These are phyloP conservation scores for Xylariaceae sp. DNA, from an alignment of 2,329 filamentous ascomycete species.

Conservation along the genomic window DNA sequence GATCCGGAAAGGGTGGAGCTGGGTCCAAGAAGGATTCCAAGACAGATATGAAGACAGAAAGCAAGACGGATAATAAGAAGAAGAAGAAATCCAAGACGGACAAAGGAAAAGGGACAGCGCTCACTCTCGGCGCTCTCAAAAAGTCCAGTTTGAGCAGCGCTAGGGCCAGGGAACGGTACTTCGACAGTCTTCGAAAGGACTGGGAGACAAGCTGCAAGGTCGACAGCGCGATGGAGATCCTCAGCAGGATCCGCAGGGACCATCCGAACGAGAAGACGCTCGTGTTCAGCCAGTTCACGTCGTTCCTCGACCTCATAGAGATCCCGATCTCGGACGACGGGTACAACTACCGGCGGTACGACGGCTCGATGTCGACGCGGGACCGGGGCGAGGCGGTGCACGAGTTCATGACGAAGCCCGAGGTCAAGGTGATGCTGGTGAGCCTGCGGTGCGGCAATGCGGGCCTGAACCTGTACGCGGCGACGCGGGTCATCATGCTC, in stretches of 20 bases:
- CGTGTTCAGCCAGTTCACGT: constrained; percentile 32
- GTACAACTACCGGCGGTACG: constrained; percentile 28
- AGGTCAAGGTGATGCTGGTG: constrained; percentile 55
- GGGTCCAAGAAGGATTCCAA: constrained; percentile 9
- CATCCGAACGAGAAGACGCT: constrained; percentile 28
- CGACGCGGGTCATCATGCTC: constrained; percentile 67
- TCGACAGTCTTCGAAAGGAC: constrained; percentile 22
- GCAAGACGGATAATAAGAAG: constrained; percentile 9
- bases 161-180: constrained; percentile 24
- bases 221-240: constrained; percentile 27
- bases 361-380: constrained; percentile 25
- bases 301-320: constrained; percentile 31
- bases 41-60: too few species aligned
- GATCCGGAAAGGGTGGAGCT: background rate
- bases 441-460: constrained; percentile 72
- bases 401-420: constrained; percentile 23
- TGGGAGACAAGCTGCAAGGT: constrained; percentile 30
- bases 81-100: constrained; percentile 5
- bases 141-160: constrained; percentile 21
- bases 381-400: constrained; percentile 24
- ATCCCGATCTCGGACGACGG: constrained; percentile 26
- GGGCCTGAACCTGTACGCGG: constrained; percentile 65
- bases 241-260: constrained; percentile 22
- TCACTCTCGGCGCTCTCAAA: constrained; percentile 23
- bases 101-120: constrained; percentile 12